Base-by-base conservation (phyloP, 2,329 filamentous ascomycete species). In the Parafenestella ontariensis region DNA sequence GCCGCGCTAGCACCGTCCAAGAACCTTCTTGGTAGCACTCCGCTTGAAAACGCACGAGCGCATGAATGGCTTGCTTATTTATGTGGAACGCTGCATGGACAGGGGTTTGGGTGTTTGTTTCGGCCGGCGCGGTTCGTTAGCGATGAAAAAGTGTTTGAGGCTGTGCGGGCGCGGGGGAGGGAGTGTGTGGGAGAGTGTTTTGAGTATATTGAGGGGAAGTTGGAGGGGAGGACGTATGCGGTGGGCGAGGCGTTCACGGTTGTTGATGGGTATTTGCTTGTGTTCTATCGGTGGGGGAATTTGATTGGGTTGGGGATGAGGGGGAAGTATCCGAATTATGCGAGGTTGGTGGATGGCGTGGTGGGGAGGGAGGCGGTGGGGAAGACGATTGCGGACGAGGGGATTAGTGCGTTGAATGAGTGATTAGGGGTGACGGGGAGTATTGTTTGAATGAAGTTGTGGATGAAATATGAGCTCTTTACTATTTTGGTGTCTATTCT, bases 11-110 rank as follows among this genome's bases (percentile, higher is more conserved):
- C 44, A 3, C 59, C 64, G 2, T 23, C 48, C 13, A 63, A 61
- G 13, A 29, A 61, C 13, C 39, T 69, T 2, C 49, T 69, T 1
- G 65, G 65, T 11, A 49, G 41, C 5, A 61, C 59, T 0, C 5
- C 46, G 6, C 37, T 66, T 0, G 61, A 67, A 8, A 54, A 56
- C 8, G 61, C 65, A 1, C 46, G 56, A 15, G 50, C 45, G 1
- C 62, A 65, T 33, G 64, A 69, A 26, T 69, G 65, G 65, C 15
- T 67, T 21, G 61, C 51, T 17, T 67, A 49, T 46, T 33, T 69
- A 2, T 61, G 54, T 11, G 57, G 54, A 2, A 63, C 63, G 3
- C n/a, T 69, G 28, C 65, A 69, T 45, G 59, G 56, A 0, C 52
- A 58, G 6, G 62, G 48, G 0, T 67, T 55, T 28, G 65, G 59